Evolutionary conservation across 1,284 basidiomycete species (phyloP).

Genomic region (Naganishia cerealis): DNA sequence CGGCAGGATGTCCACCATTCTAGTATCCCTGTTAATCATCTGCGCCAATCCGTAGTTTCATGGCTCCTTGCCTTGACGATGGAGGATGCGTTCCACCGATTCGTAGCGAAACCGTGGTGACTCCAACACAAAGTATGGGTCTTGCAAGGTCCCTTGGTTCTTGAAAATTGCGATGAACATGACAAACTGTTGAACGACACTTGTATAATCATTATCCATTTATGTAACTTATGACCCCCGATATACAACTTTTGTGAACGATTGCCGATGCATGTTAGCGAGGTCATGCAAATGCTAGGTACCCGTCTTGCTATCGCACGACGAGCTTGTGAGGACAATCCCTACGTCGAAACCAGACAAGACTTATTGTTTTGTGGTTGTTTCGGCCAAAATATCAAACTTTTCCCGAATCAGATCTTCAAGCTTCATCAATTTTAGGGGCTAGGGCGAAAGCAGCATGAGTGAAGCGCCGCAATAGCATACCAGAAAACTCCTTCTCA

Average conservation of each 20-base stretch:
- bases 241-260: conserved; percentile 1
- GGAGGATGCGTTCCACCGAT: conserved; percentile 11
- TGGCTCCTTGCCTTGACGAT: conserved; percentile 30
- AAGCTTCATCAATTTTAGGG: conserved; percentile 15
- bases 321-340: not conserved
- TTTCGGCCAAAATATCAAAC: conserved; percentile 11
- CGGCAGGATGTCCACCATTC: not conserved
- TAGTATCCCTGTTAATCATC: not conserved
- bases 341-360: not conserved
- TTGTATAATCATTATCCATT: conserved; percentile 18
- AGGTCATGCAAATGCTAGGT: not conserved
- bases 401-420: conserved; percentile 22
- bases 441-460: not conserved
- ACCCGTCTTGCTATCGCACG: not conserved
- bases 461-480: not conserved
- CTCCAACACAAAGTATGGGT: not conserved
- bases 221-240: not conserved
- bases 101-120: not conserved
- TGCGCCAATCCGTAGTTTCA: conserved; percentile 11
- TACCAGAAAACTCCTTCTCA: not conserved
- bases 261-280: not conserved
- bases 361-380: not conserved
- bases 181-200: not conserved
- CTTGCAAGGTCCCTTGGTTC: not conserved
- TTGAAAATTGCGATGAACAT: not conserved